phyloP scores from a whole-genome alignment of 2,329 filamentous ascomycete genomes.

The Trichoderma semiorbis region DNA sequence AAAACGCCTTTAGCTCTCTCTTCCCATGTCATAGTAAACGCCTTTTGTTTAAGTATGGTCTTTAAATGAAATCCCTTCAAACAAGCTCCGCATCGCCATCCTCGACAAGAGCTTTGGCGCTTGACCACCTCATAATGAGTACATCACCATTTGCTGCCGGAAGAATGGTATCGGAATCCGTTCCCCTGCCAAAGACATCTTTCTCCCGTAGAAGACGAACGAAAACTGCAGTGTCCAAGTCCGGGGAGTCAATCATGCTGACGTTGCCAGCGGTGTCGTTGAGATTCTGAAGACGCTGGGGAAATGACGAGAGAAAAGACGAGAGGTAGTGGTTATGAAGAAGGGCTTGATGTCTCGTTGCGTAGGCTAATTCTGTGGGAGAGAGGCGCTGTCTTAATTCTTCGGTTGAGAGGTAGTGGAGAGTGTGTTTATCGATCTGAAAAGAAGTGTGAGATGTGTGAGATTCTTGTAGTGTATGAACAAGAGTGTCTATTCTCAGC shows the following conservation, averaged over 20 bases:
- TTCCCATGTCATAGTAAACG: neutral
- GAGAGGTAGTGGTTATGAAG: slow-evolving; percentile 80
- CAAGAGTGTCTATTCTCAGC: neutral
- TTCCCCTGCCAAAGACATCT: slow-evolving; percentile 57
- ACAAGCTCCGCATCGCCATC: slow-evolving; percentile 56
- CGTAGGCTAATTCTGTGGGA: slow-evolving; percentile 73
- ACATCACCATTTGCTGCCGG: slow-evolving; percentile 60
- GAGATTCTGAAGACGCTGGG: slow-evolving; percentile 71
- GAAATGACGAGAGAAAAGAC: slow-evolving; percentile 82
- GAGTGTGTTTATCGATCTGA: slow-evolving; percentile 71
- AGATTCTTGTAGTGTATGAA: neutral
- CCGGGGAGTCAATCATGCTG: slow-evolving; percentile 88
- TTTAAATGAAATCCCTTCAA: slow-evolving; percentile 32
- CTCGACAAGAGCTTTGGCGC: slow-evolving; percentile 61
- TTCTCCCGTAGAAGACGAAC: slow-evolving; percentile 65
- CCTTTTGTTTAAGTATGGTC: neutral
- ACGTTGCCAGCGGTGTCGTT: slow-evolving; percentile 89
- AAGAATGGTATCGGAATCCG: slow-evolving; percentile 59
- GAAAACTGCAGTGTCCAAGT: slow-evolving; percentile 80
- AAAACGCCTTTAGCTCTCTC: neutral
- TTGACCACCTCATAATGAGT: slow-evolving; percentile 69
- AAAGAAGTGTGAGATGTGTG: neutral
- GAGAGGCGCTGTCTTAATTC: slow-evolving; percentile 63
- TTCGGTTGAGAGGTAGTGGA: slow-evolving; percentile 65
- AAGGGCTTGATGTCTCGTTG: slow-evolving; percentile 78